Base-by-base conservation (phyloP, 2,329 filamentous ascomycete species). In the Pyrenophora graminea region DNA sequence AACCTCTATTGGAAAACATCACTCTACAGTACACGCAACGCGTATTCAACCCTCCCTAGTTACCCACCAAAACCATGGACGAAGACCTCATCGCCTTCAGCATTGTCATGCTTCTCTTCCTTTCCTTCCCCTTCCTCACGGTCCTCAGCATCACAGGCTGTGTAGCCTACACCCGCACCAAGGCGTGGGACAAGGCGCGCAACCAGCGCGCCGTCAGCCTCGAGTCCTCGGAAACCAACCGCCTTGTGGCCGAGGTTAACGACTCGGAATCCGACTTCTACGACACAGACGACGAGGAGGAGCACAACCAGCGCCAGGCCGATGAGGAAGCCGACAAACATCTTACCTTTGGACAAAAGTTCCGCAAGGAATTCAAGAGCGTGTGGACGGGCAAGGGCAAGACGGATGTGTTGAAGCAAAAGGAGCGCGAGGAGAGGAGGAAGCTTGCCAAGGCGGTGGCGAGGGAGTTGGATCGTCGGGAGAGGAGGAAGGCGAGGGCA, bases 361-460 rank as follows among this genome's bases (percentile, higher is more conserved):
- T 60, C 55, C 48, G 61, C 33, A 70, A 68, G 58, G 63, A 70
- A 51, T 68, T 64, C 48, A 51, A 50, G 33, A 64, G 62, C 27
- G 57, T 62, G n/a, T 70, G 67, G 67, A 61, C 49, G 7, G 66
- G 66, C 32, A 69, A 67, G 57, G 60, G 61, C 17, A 58, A 58
- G 39, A 54, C 54, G 37, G 56, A 67, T 17, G 52, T 69, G 1
- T 30, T 61, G 34, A 68, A 67, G 60, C 59, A 62, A 54, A 64
- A 57, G 55, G 66, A 69, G 57, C 53, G 65, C 10, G 66, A 67
- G 56, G 65, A 69, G 56, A 58, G 66, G 54, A 62, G 51, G 51
- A 67, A 69, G 59, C 42, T 69, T 45, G 66, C 66, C 17, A 66
- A 64, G 59, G 65, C 65, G 13, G 67, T 70, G 21, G 66, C 63